A percentile compares a stretch with the other conserved stretches of the same genome.
Conservation (phyloP, 768 basidiomycete genomes). For the Rhizopogon vulgaris region DNA sequence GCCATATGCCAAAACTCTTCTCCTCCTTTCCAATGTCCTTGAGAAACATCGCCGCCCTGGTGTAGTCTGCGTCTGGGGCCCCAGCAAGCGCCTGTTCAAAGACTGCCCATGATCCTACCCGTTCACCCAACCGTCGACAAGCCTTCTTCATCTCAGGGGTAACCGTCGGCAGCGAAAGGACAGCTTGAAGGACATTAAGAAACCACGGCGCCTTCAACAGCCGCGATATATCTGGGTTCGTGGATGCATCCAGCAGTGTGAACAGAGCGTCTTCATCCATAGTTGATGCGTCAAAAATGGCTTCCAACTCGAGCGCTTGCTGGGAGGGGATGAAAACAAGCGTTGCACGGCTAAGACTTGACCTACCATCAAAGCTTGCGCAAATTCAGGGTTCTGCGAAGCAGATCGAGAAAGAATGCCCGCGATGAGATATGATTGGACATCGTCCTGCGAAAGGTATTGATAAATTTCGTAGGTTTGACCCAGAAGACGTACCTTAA, state of each 20-base stretch:
- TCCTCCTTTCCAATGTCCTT: constrained; percentile 61
- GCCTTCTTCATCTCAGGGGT: constrained; percentile 38
- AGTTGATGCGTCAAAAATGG: constrained; percentile 46
- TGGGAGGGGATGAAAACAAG: constrained; percentile 22
- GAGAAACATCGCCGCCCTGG: constrained; percentile 41
- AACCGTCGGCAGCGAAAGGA: constrained; percentile 23
- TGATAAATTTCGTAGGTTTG: constrained; percentile 2
- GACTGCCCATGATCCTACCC: constrained; percentile 52
- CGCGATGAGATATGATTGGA: constrained; percentile 56
- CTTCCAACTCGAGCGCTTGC: constrained; percentile 51
- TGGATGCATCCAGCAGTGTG: constrained; percentile 55
- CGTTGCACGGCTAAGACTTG: neutral
- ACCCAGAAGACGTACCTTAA: constrained; percentile 37
- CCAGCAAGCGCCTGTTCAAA: constrained; percentile 55
- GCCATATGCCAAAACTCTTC: constrained; percentile 65
- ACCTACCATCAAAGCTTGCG: constrained; percentile 40
- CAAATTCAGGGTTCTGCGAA: constrained; percentile 51
- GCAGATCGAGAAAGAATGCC: constrained; percentile 59
- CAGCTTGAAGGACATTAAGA: constrained; percentile 32
- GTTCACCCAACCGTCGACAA: constrained; percentile 39
- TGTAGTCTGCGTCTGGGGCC: constrained; percentile 47
- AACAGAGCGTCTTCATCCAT: constrained; percentile 52
- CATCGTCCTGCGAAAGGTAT: constrained; percentile 32
- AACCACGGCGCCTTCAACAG: constrained; percentile 36
- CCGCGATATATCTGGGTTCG: constrained; percentile 60